Evolutionary conservation across 495 filamentous ascomycete genomes (phyloP), one percentile per base, ranked within the genome.

Genomic region (Penicillium canescens): DNA sequence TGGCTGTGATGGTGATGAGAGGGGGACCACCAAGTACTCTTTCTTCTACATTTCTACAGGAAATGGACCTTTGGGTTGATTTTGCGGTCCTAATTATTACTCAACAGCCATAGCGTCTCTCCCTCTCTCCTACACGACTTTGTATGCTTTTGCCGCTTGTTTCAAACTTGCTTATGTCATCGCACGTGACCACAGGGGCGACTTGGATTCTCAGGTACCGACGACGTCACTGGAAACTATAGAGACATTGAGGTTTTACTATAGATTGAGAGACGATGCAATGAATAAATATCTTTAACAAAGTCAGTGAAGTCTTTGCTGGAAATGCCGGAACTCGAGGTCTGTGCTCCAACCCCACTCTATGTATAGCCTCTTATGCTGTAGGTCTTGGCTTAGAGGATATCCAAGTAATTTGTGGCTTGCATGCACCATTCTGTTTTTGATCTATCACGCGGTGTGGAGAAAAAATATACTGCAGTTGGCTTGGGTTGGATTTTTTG

Each of bases 1-100:
- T 67, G 63, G 63, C 60, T 56, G 57, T 57, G 61, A 65, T 62
- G 61, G 59, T 56, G 64, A 67, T 67, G 57, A 45, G 57, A 41
- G 50, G 41, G 35, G 54, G 46, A 43, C 49, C 31, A 51, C 49
- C 31, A 42, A 7, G n/a, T 42, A 24, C n/a, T 21, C 23, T 14
- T 13, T 21, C 13, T 26, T 36, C 10, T 51, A 43, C 33, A 11
- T 28, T 36, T 42, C 14, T 26, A 12, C 9, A 13, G 2, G 13
- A 16, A 13, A 6, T 21, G 12, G 31, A 10, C 13, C 14, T 42
- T 11, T 51, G 14, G 2, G 9, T 42, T 24, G 9, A 23, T n/a
- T 33, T 5, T 34, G 5, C 34, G 13, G 24, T 4, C 13, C 34
- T 42, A 20, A 5, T 12, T 20, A 24, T 31, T 57, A 57, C 39